Evolutionary conservation across 139 green algal genomes (phyloP), one percentile per base, ranked within the genome.

Genomic region (Gonium pectorale): DNA sequence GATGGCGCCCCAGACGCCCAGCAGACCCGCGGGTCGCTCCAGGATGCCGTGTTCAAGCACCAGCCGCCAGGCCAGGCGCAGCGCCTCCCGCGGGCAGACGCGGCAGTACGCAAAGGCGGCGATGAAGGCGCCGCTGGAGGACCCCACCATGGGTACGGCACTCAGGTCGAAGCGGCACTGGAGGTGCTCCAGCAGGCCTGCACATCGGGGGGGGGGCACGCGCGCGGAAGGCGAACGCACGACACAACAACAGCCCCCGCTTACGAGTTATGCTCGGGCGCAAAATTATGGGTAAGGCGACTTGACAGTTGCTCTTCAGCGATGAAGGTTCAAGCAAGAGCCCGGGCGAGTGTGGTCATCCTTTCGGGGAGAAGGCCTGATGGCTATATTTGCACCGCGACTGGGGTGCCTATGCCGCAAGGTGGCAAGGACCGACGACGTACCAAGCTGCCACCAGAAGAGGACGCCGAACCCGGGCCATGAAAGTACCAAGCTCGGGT

Each of bases 1-100:
- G 8, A 97, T 73, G 4, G 63, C 54, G 5, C 94, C 94, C 93
- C 93, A 97, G 33, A 97, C 89, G 43, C 94, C 94, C 24, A 68
- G 72, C 68, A 97, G 80, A 1, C 94, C 94, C 6, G 86, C 68
- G 0, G 86, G 84, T 2, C 93, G 84, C 29, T 88, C 56, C 44
- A 86, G 93, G 21, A 96, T 62, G 27, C 86, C 74, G 67, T 86
- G 70, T 46, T 92, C 85, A 29, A 90, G 21, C 21, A 88, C 77
- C 2, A 95, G 71, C 38, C 77, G 38, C 67, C 93, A 81, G 0
- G 91, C 82, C 63, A 51, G 22, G 26, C 75, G 41, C 38, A 95
- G 60, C 22, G 92, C 89, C 31, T 77, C 33, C 15, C 66, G 41
- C 6, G 72, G 54, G 2, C 62, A 31, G 17, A 92, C 81, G n/a